Evolutionary conservation across 441 rosid genomes (phyloP).

Genomic region (Kokia cookei): DNA sequence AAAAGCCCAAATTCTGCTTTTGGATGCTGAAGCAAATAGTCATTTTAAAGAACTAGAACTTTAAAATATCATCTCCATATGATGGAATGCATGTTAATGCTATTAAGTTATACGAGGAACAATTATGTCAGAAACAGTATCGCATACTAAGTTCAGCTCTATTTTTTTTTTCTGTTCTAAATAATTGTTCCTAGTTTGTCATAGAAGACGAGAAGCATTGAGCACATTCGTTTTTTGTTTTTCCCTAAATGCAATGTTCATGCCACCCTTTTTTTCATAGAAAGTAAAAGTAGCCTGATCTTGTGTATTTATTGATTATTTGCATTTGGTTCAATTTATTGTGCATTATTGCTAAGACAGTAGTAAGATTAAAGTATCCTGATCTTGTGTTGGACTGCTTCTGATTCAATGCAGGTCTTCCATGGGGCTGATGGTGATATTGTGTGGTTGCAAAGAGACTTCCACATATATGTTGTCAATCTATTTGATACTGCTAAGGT

Average conservation of each 20-base stretch:
- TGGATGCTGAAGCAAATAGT: not conserved
- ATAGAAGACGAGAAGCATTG: not conserved
- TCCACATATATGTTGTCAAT: slow-evolving; percentile 87
- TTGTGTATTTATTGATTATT: not conserved
- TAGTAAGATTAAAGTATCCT: not conserved
- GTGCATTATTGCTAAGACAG: not conserved
- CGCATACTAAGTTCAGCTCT: not conserved
- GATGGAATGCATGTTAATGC: not conserved
- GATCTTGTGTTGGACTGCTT: not conserved
- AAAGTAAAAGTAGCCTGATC: not conserved
- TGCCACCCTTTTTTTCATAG: not conserved
- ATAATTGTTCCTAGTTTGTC: not conserved
- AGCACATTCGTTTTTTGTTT: not conserved
- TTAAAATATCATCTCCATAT: not conserved
- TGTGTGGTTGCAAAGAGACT: slow-evolving; percentile 95
- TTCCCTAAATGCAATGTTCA: not conserved
- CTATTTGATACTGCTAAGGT: slow-evolving; percentile 97
- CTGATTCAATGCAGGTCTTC: slow-evolving; percentile 52
- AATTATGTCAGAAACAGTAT: not conserved
- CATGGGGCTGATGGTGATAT: slow-evolving; percentile 97
- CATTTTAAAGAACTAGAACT: not conserved
- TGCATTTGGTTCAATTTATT: not conserved
- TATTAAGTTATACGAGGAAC: not conserved
- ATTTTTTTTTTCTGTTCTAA: not conserved
- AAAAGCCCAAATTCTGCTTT: not conserved